Conservation (phyloP, 75 land plant genomes). For the Cunninghamia lanceolata region DNA sequence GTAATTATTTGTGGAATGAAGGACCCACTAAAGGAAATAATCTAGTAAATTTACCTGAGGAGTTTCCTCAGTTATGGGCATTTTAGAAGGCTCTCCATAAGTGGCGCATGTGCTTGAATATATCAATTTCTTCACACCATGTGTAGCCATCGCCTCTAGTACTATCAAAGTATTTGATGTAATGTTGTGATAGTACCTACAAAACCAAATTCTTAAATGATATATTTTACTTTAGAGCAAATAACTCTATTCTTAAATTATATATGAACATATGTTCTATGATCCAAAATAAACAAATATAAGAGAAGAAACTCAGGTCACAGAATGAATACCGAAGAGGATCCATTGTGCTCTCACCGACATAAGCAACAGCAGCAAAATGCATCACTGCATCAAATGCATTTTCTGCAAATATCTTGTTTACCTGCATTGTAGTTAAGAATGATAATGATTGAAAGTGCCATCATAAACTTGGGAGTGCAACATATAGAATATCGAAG, state of each 20-base stretch:
- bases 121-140: constrained; percentile 69
- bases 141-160: constrained; percentile 73
- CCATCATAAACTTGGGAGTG: not conserved
- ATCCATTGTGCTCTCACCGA: constrained; percentile 86
- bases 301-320: not conserved
- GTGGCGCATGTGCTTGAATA: constrained; percentile 94
- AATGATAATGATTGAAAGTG: not conserved
- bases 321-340: constrained; percentile 65
- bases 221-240: not conserved
- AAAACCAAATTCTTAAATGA: not conserved
- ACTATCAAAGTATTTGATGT: constrained; percentile 77
- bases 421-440: constrained; percentile 48
- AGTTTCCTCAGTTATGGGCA: constrained; percentile 91
- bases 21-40: not conserved
- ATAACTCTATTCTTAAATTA: not conserved
- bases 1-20: not conserved
- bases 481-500: not conserved
- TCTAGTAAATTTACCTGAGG: constrained; percentile 56
- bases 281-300: not conserved
- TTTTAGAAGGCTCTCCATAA: constrained; percentile 83
- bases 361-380: constrained; percentile 94
- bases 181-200: constrained; percentile 87
- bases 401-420: constrained; percentile 69
- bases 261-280: not conserved
- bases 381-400: constrained; percentile 94